Base-by-base conservation (phyloP, 1,284 basidiomycete genomes). In the Coniferiporia weirii region DNA sequence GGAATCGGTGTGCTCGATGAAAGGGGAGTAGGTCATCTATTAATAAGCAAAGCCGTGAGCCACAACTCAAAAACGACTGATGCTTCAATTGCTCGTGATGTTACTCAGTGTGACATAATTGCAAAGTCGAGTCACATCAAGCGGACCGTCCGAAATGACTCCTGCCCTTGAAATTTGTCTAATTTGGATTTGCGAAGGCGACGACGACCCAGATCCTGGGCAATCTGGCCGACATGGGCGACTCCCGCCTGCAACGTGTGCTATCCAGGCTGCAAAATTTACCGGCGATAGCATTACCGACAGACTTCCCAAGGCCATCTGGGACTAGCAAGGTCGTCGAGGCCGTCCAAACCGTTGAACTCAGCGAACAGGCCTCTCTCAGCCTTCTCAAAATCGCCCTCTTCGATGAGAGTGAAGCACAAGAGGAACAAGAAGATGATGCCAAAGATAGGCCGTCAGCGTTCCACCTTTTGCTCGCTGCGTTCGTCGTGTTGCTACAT, bases 201-300 rank as follows among this genome's bases (percentile, higher is more conserved):
- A 40, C 38, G 38, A 12, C 38, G 12, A 40, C 38, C 15, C 27
- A 27, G 27, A 27, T 40, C 38, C 15, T 40, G 27, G 27, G 27
- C 27, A 27, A 27, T 27, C 27, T 5, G 27, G 27, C 27, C 38
- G 35, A 15, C 20, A 79, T 79, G 78, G 66, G 67, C 34, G 65
- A 65, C 43, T 68, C 71, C 62, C 68, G 71, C n/a, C 71, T 89
- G 9, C 70, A 74, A 22, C 76, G 85, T 64, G 84, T 87, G 27
- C 68, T 87, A 13, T 70, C 77, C 32, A 76, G 85, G 65, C 76
- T 91, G 13, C 85, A 88, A 73, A 87, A 83, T 67, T 74, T 97
- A 13, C 96, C 95, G 3, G 89, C 90, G 32, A 90, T 98, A 64
- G 93, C 94, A 3, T 78, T 99, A 17, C 96, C 97, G 1, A 98